These are phyloP conservation scores for Pouteria campechiana DNA, from an alignment of 179 eudicot genomes.

Conservation along the genomic window DNA sequence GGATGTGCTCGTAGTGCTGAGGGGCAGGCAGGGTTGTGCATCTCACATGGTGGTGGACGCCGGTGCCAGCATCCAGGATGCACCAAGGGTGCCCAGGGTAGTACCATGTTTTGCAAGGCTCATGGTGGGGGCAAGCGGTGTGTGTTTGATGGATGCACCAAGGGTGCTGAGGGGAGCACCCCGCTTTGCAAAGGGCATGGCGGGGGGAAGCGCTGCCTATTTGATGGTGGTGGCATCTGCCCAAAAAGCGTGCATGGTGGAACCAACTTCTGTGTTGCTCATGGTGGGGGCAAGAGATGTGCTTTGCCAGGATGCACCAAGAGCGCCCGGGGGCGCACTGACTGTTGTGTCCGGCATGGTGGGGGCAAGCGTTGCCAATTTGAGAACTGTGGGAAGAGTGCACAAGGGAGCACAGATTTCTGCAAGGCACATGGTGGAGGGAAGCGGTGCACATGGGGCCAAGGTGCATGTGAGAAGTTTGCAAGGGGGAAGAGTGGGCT, in stretches of 20 bases:
- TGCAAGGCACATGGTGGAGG: conserved; percentile 88
- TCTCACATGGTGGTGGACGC: conserved; percentile 80
- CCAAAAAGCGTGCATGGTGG: conserved; percentile 88
- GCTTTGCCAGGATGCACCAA: conserved; percentile 52
- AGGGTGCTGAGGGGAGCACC: conserved; percentile 86
- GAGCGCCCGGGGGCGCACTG: conserved; percentile 79
- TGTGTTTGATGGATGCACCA: conserved; percentile 59
- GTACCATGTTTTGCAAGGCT: conserved; percentile 65
- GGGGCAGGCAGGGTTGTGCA: conserved; percentile 73
- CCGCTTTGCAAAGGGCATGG: conserved; percentile 80
- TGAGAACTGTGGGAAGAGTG: conserved; percentile 61
- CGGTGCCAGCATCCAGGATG: conserved; percentile 52
- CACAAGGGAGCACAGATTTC: conserved; percentile 78
- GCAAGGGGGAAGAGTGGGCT: conserved; percentile 71
- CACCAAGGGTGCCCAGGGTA: conserved; percentile 73
- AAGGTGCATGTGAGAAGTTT: conserved; percentile 63
- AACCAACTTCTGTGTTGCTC: conserved; percentile 75
- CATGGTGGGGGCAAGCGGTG: conserved; percentile 85
- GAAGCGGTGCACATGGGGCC: conserved; percentile 62
- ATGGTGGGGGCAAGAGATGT: conserved; percentile 81
- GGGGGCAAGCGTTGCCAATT: conserved; percentile 69
- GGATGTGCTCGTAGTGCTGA: conserved; percentile 71
- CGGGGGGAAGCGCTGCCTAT: conserved; percentile 69
- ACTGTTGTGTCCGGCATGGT: conserved; percentile 68
- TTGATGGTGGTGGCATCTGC: conserved; percentile 68